These are phyloP conservation scores for Lyophyllum decastes DNA, from an alignment of 768 basidiomycete species.

Conservation along the genomic window DNA sequence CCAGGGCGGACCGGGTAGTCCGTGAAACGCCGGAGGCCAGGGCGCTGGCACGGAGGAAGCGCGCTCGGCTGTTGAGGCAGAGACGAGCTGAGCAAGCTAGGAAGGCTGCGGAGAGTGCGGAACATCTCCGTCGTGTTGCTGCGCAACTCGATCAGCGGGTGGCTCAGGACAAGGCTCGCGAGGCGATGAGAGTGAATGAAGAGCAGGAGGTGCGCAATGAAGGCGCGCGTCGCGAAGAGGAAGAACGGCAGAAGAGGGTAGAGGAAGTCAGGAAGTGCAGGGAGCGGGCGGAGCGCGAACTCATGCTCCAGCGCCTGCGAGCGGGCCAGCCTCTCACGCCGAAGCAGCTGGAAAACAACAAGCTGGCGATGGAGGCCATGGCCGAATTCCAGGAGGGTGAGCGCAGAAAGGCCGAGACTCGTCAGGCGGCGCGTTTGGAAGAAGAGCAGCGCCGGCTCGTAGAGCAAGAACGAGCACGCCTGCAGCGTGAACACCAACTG, in stretches of 20 bases:
- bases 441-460: background rate
- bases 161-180: background rate
- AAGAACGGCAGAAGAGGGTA: background rate
- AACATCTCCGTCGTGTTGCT: background rate
- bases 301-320: background rate
- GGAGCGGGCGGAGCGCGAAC: background rate
- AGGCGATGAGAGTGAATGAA: background rate
- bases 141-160: background rate
- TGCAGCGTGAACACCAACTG: background rate
- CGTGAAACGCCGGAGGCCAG: background rate
- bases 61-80: background rate
- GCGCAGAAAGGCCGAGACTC: background rate
- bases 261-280: slow-evolving; percentile 1
- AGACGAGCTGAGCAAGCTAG: background rate
- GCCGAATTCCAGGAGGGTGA: background rate
- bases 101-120: background rate
- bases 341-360: background rate
- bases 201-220: background rate
- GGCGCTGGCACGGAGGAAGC: background rate
- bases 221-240: background rate
- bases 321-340: background rate
- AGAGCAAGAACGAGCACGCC: background rate
- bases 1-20: background rate
- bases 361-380: background rate
- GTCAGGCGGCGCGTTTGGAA: background rate